Percentiles rank a stretch among this genome's conserved stretches.
These are phyloP conservation scores for Macrolepiota albuminosa DNA, from an alignment of 768 basidiomycete genomes.

Conservation along the genomic window DNA sequence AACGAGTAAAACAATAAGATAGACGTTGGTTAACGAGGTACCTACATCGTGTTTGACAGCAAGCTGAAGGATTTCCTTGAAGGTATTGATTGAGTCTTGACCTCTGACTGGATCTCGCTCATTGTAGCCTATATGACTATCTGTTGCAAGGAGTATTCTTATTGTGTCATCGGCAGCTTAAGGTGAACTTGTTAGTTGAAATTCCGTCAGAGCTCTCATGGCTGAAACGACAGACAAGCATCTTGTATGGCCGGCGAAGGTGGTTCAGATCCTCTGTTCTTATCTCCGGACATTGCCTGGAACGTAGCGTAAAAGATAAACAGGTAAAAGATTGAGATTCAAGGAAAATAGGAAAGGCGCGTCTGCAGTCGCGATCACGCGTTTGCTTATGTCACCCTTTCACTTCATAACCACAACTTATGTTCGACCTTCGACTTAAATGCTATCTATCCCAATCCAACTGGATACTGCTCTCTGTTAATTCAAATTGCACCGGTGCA, in stretches of 20 bases:
- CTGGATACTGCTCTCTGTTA: too few species aligned
- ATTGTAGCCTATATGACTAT: conserved; percentile 93
- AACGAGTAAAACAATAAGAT: conserved; percentile 4
- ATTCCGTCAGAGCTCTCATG: background rate
- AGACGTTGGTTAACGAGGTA: background rate
- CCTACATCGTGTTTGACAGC: conserved; percentile 85
- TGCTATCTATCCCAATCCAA: too few species aligned
- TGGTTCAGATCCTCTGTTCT: conserved; percentile 20
- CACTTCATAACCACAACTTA: too few species aligned
- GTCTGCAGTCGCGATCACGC: conserved; percentile 10
- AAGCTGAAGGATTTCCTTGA: conserved; percentile 88
- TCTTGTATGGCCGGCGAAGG: conserved; percentile 31
- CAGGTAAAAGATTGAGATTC: background rate
- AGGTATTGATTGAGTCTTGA: conserved; percentile 93
- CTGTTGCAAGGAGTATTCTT: conserved; percentile 85
- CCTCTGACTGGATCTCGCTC: conserved; percentile 94
- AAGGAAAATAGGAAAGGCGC: background rate
- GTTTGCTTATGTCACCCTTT: background rate
- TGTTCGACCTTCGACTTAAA: too few species aligned
- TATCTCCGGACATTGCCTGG: conserved; percentile 20
- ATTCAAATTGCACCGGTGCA: too few species aligned
- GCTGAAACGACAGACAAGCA: conserved; percentile 34
- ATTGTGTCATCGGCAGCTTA: conserved; percentile 66
- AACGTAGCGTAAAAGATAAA: background rate
- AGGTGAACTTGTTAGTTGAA: conserved; percentile 7